phyloP scores from a whole-genome alignment of 495 filamentous ascomycete species.

The Xylaria flabelliformis region DNA sequence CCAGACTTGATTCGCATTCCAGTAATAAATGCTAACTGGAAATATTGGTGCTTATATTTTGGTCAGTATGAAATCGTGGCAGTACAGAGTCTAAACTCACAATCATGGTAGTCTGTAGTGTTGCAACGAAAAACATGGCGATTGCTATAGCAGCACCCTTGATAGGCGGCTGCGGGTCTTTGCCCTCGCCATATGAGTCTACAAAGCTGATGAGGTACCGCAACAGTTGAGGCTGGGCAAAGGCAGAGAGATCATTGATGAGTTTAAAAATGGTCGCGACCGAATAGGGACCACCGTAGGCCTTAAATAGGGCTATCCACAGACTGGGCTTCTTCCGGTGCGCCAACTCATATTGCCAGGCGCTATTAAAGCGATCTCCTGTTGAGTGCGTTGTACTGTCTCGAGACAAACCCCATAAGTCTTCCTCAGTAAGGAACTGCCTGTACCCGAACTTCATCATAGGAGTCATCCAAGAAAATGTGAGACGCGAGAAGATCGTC shows the following conservation, averaged over 20 bases:
- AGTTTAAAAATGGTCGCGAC: conserved; percentile 83
- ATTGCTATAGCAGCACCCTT: conserved; percentile 87
- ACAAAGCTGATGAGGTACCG: conserved; percentile 86
- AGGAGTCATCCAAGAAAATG: conserved; percentile 98
- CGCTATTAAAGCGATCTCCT: conserved; percentile 66
- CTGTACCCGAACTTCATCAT: conserved; percentile 96
- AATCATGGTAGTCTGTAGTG: conserved; percentile 74
- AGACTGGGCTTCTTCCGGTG: conserved; percentile 74
- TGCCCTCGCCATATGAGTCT: conserved; percentile 70
- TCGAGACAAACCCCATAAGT: conserved; percentile 90
- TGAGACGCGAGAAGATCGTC: conserved; percentile 90
- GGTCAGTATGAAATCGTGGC: conserved; percentile 26
- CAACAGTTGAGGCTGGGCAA: conserved; percentile 90
- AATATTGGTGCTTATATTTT: conserved; percentile 87
- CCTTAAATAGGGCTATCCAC: conserved; percentile 89
- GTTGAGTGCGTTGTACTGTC: conserved; percentile 79
- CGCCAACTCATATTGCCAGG: conserved; percentile 81
- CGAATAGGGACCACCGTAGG: conserved; percentile 84
- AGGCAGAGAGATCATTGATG: conserved; percentile 81
- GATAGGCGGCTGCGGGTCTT: conserved; percentile 74
- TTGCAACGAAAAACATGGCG: conserved; percentile 89
- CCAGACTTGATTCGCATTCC: conserved; percentile 96
- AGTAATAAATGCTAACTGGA: conserved; percentile 91
- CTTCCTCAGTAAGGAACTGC: conserved; percentile 91
- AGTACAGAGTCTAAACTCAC: conserved; percentile 30